phyloP scores from a whole-genome alignment of 495 filamentous ascomycete species.

The Chaetomium cochliodes region DNA sequence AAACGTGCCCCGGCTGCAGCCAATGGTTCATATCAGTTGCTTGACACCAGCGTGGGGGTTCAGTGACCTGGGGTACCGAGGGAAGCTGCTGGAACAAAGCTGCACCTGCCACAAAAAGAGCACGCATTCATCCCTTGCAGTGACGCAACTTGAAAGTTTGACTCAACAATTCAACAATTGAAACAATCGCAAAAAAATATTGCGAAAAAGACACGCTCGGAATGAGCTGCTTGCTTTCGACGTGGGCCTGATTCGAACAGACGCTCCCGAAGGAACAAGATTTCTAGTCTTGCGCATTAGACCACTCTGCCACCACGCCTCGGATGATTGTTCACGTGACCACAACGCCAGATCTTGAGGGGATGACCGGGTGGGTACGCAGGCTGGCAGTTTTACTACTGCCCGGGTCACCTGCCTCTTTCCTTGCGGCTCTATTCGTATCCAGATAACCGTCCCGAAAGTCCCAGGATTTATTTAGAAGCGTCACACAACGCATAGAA shows the following conservation, averaged over 20 bases:
- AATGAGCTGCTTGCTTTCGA: conserved; percentile 7
- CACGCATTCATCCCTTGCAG: neutral
- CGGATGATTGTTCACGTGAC: conserved; percentile 10
- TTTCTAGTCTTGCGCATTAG: conserved; percentile 29
- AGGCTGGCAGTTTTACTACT: neutral
- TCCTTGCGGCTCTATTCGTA: neutral
- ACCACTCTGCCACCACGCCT: conserved; percentile 26
- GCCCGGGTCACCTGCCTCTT: too few relatives aligned
- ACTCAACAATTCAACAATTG: neutral
- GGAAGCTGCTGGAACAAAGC: too few relatives aligned
- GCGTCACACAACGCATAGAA: neutral
- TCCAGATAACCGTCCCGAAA: neutral
- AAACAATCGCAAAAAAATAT: neutral
- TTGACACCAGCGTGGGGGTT: neutral
- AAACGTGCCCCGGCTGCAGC: neutral
- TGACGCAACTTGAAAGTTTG: neutral
- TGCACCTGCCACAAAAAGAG: conserved; percentile 3
- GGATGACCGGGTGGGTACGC: neutral
- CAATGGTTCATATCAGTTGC: neutral
- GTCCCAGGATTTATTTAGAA: neutral
- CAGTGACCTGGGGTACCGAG: too few relatives aligned
- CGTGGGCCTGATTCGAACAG: conserved; percentile 31
- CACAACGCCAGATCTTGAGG: neutral
- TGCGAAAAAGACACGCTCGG: neutral
- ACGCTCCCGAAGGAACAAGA: conserved; percentile 28